Evolutionary conservation across 148 eudicot species (phyloP).

Genomic region (Salicornia ramosissima): DNA sequence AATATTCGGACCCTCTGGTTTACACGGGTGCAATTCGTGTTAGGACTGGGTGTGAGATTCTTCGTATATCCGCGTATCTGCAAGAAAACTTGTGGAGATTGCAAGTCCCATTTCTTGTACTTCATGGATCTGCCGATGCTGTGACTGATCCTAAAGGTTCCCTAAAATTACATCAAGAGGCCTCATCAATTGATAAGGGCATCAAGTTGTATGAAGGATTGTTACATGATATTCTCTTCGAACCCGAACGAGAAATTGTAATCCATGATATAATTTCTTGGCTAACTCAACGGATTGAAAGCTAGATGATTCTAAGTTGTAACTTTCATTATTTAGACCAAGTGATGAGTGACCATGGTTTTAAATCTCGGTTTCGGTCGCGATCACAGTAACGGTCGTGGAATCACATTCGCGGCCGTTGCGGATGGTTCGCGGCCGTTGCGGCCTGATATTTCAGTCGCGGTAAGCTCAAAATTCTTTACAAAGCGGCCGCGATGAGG

Average conservation of each 20-base stretch:
- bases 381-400: too few species aligned
- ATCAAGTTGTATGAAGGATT: conserved; percentile 55
- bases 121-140: conserved; percentile 68
- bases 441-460: too few species aligned
- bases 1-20: conserved; percentile 82
- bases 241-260: conserved; percentile 56
- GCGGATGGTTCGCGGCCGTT: too few species aligned
- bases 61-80: conserved; percentile 53
- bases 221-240: conserved; percentile 77
- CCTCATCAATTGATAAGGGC: conserved; percentile 58
- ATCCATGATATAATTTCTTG: conserved; percentile 47
- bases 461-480: too few species aligned
- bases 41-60: conserved; percentile 77
- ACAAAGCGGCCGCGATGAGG: too few species aligned
- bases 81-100: conserved; percentile 45
- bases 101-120: conserved; percentile 62
- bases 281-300: conserved; percentile 37
- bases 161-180: conserved; percentile 51
- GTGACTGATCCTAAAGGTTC: conserved; percentile 85
- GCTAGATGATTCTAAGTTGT: neutral
- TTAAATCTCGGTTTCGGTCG: too few species aligned
- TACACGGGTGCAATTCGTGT: conserved; percentile 82
- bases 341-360: too few species aligned
- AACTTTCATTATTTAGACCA: too few species aligned
- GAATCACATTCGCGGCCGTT: too few species aligned